Evolutionary conservation across 495 filamentous ascomycete species (phyloP).

Genomic region (Alectoria sarmentosa): DNA sequence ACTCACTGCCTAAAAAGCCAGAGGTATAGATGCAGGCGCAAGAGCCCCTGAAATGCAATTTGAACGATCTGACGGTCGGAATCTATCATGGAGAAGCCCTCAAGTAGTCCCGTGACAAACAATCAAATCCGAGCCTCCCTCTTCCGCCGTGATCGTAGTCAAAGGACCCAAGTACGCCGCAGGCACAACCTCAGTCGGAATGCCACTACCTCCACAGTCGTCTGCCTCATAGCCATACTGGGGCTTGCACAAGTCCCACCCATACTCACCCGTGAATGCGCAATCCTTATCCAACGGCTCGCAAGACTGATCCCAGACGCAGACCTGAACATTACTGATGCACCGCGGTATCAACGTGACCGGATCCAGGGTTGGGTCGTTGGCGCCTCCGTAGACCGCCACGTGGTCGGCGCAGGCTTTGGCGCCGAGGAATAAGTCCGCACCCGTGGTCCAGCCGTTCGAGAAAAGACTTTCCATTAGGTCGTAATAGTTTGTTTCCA

Average conservation of each 20-base stretch:
- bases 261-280: background rate
- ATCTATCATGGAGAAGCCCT: background rate
- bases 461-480: constrained; percentile 9
- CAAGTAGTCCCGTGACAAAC: background rate
- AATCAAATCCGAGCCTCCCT: background rate
- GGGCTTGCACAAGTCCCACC: background rate
- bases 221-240: background rate
- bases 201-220: background rate
- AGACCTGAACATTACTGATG: constrained; percentile 7
- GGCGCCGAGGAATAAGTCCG: constrained; percentile 6
- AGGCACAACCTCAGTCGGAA: background rate
- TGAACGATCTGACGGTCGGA: background rate
- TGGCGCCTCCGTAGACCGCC: background rate
- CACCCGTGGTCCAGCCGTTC: constrained; percentile 6
- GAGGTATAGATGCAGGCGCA: too few relatives aligned
- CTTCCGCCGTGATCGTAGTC: background rate
- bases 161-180: constrained; percentile 9
- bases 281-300: background rate
- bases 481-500: background rate
- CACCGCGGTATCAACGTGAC: constrained; percentile 2
- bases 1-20: too few relatives aligned
- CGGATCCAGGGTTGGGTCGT: background rate
- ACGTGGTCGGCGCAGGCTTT: constrained; percentile 7
- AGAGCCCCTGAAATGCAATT: background rate
- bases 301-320: constrained; percentile 8